Evolutionary conservation across 2,329 filamentous ascomycete genomes (phyloP).

Genomic region (Chaetomiaceae sp.): DNA sequence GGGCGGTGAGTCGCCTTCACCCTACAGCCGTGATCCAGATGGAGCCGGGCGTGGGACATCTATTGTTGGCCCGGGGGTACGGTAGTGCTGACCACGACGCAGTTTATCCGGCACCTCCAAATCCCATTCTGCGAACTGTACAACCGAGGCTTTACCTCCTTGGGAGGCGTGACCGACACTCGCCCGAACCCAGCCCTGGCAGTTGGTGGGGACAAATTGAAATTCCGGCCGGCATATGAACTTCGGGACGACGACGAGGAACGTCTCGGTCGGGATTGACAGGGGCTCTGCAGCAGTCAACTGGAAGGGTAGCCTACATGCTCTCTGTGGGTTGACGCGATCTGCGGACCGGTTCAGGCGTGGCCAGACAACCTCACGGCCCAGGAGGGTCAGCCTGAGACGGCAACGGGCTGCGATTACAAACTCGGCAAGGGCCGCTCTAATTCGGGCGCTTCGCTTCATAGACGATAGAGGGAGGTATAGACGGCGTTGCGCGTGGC

Average conservation of each 20-base stretch:
- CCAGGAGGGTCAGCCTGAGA: too few relatives aligned
- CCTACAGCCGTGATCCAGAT: not conserved
- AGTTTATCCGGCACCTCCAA: conserved; percentile 75
- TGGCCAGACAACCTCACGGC: not conserved
- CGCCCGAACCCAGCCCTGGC: conserved; percentile 75
- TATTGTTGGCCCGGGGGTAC: not conserved
- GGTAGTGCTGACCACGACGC: not conserved
- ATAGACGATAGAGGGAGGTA: conserved; percentile 21
- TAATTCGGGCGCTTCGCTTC: not conserved
- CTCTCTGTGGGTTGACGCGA: not conserved
- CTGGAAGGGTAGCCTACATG: too few relatives aligned
- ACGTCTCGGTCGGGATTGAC: conserved; percentile 66
- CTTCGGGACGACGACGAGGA: conserved; percentile 72
- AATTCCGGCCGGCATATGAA: conserved; percentile 71
- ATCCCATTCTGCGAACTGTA: conserved; percentile 86
- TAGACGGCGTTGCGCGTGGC: conserved; percentile 12
- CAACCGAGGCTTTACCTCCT: conserved; percentile 79
- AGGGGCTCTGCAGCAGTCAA: conserved; percentile 4
- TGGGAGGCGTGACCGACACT: conserved; percentile 89
- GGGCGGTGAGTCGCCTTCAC: conserved; percentile 62
- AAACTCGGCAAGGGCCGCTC: not conserved
- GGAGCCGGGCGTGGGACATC: not conserved
- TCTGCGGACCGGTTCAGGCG: too few relatives aligned
- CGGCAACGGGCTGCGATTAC: not conserved
- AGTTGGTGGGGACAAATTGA: conserved; percentile 30